Evolutionary conservation across 2,329 filamentous ascomycete species (phyloP).

Genomic region (Didymella sp.): DNA sequence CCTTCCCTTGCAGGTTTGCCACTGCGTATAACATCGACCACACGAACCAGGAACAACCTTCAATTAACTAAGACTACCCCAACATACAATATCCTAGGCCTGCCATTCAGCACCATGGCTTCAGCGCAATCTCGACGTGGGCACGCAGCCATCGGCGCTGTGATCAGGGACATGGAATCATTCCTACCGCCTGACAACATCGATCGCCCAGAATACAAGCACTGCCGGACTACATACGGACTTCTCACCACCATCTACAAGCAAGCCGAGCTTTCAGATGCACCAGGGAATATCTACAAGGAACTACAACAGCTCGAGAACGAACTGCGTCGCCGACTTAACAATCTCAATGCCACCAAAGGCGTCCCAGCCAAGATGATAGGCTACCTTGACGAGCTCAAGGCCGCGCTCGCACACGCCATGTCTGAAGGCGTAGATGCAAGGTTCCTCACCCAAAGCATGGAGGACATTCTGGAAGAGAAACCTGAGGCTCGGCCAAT

Average conservation of each 20-base stretch:
- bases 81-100: background rate
- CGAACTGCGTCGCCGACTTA: slow-evolving; percentile 25
- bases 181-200: slow-evolving; percentile 28
- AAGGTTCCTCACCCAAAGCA: slow-evolving; percentile 18
- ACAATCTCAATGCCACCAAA: slow-evolving; percentile 24
- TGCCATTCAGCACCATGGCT: slow-evolving; percentile 6
- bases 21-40: background rate
- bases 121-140: slow-evolving; percentile 9
- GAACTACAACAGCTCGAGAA: slow-evolving; percentile 26
- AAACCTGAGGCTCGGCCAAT: slow-evolving; percentile 12
- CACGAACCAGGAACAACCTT: background rate
- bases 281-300: slow-evolving; percentile 26
- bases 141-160: slow-evolving; percentile 26
- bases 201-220: slow-evolving; percentile 23
- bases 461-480: slow-evolving; percentile 16
- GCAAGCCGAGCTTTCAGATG: slow-evolving; percentile 15
- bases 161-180: slow-evolving; percentile 27
- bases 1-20: background rate
- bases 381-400: slow-evolving; percentile 26
- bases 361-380: slow-evolving; percentile 30
- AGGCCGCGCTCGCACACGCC: slow-evolving; percentile 19
- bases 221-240: slow-evolving; percentile 30
- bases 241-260: slow-evolving; percentile 25
- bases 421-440: slow-evolving; percentile 19
- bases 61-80: background rate